phyloP scores from a whole-genome alignment of 2,329 filamentous ascomycete species.

The Podosphaera xanthii region DNA sequence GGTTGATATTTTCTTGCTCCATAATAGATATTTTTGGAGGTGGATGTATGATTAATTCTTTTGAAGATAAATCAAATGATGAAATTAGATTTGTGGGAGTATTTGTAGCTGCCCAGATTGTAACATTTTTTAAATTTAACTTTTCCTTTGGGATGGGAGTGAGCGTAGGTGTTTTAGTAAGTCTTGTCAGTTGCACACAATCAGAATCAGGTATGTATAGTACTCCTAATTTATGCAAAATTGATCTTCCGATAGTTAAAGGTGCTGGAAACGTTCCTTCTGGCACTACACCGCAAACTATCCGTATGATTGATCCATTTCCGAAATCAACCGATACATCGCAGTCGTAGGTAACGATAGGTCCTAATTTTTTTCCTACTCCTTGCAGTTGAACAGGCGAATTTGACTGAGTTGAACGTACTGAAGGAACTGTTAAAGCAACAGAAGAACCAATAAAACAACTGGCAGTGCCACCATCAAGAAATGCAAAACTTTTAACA shows the following conservation, averaged over 20 bases:
- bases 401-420: background rate
- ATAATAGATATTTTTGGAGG: background rate
- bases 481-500: background rate
- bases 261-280: conserved; percentile 1
- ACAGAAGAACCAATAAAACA: background rate
- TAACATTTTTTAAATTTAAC: background rate
- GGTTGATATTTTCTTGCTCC: background rate
- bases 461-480: background rate
- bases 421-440: background rate
- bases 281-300: background rate
- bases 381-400: background rate
- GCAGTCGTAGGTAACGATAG: background rate
- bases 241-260: conserved; percentile 1
- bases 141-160: background rate
- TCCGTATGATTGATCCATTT: background rate
- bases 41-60: background rate
- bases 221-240: background rate
- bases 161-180: background rate
- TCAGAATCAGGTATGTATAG: conserved; percentile 1
- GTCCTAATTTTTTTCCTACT: background rate
- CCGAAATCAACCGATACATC: background rate
- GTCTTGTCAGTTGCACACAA: background rate
- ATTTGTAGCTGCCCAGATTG: background rate
- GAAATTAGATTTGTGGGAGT: background rate
- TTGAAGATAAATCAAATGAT: background rate